Percentiles rank a stretch among this genome's conserved stretches.
phyloP scores from a whole-genome alignment of 768 basidiomycete species.

The Tricholoma furcatifolium region DNA sequence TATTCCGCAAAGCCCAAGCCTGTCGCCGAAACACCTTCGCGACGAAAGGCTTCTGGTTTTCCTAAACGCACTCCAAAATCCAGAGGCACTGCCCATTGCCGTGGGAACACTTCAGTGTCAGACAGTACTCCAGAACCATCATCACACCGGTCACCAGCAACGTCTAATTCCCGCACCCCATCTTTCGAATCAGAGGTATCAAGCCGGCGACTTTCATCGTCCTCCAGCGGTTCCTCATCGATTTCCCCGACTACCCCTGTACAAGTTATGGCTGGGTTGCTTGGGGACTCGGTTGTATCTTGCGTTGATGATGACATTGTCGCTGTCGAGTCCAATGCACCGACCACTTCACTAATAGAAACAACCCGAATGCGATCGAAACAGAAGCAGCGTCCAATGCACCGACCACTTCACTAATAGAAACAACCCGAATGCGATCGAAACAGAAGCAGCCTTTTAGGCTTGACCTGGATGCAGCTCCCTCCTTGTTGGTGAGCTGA shows the following conservation, averaged over 20 bases:
- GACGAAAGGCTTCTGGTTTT: slow-evolving; percentile 22
- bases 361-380: background rate
- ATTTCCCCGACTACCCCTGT: slow-evolving; percentile 16
- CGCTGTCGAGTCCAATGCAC: background rate
- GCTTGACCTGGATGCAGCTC: background rate
- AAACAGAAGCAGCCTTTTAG: background rate
- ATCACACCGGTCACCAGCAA: background rate
- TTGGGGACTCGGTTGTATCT: slow-evolving; percentile 3
- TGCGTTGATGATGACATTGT: slow-evolving; percentile 6
- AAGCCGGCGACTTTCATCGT: slow-evolving; percentile 15
- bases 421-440: background rate
- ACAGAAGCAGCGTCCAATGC: background rate
- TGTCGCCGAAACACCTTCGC: background rate
- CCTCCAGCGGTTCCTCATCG: slow-evolving; percentile 13
- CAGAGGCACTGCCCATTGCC: slow-evolving; percentile 12
- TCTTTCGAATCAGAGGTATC: slow-evolving; percentile 7
- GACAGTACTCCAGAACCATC: slow-evolving; percentile 11
- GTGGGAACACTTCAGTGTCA: slow-evolving; percentile 9
- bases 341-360: background rate
- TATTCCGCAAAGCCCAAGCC: background rate
- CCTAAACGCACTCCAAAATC: slow-evolving; percentile 25
- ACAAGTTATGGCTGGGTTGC: background rate
- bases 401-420: background rate
- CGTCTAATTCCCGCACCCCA: slow-evolving; percentile 12
- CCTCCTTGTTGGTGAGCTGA: too few relatives aligned